Evolutionary conservation across 2,329 filamentous ascomycete species (phyloP), one percentile per base, ranked within the genome.

Genomic region (Exophiala phaeomuriformis): DNA sequence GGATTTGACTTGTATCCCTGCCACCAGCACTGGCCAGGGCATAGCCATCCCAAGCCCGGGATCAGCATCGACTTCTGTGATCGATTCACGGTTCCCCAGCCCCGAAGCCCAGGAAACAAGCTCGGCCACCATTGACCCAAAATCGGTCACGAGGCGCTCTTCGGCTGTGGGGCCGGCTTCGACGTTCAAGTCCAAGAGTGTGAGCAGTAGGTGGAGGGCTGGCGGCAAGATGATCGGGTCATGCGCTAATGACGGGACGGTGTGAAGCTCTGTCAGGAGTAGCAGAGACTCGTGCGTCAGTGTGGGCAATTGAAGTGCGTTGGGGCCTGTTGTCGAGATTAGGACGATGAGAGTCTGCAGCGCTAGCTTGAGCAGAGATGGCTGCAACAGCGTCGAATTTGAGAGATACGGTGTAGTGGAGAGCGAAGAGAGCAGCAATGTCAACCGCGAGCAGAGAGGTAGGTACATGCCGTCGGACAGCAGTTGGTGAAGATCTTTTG

Each of bases 271-370:
- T 63, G 96, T 80, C 2, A 97, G 73, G n/a, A 98, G 71, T 43
- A 85, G 80, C 81, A 90, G 90, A 12, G 94, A 80, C 69, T 96
- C 89, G 6, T 82, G 75, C 1, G 90, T 96, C 75, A 96, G 83
- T 51, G 88, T 82, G 1, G 85, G 82, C 0, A 97, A 77, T 1
- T 81, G 77, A 0, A 90, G 75, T 0, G 87, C 90, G 50, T 85
- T 83, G 0, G 90, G 87, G 0, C 93, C 93, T 0, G 87, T 81
- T 0, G 91, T 87, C 61, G 95, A 85, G 43, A 97, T 72, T 33
- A 95, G 74, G 5, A 98, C 75, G 1, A 86, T 85, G 0, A 97
- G 76, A 0, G 93, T 98, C 68, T 94, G 90, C 33, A 97, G 73
- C 67, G 89, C 93, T 5, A 90, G 79, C 0, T 84, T 77, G 0